Conservation (phyloP, 257 asterid genomes). For the Primulina tabacum region DNA sequence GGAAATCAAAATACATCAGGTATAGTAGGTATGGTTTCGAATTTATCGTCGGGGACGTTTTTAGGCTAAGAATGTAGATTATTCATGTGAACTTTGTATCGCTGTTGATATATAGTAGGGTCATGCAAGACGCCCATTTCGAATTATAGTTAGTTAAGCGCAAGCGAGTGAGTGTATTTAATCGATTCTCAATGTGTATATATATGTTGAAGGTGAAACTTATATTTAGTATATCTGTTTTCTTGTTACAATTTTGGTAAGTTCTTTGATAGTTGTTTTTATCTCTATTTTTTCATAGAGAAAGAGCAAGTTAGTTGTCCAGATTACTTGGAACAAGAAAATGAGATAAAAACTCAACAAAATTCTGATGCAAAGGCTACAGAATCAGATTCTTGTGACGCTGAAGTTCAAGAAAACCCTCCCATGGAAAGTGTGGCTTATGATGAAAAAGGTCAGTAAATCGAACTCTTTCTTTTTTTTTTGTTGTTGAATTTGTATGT, state of each 20-base stretch:
- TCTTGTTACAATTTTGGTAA: neutral
- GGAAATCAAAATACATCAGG: conserved; percentile 77
- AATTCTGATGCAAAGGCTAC: conserved; percentile 30
- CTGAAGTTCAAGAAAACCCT: conserved; percentile 18
- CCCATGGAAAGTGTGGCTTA: conserved; percentile 13
- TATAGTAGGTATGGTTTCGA: conserved; percentile 42
- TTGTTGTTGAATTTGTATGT: neutral
- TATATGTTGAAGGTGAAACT: no score
- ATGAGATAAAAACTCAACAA: conserved; percentile 26
- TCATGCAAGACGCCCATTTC: neutral
- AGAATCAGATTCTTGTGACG: conserved; percentile 21
- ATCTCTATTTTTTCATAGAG: conserved; percentile 13
- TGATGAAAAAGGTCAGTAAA: conserved; percentile 39
- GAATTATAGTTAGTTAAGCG: neutral
- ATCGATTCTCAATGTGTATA: no score
- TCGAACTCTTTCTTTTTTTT: neutral
- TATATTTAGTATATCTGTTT: no score
- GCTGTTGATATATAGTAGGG: neutral
- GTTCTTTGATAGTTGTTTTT: conserved; percentile 4
- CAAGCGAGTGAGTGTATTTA: no score
- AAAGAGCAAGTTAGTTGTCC: conserved; percentile 12
- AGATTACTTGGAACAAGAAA: conserved; percentile 31
- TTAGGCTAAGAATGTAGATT: neutral
- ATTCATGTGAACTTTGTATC: neutral
- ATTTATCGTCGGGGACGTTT: neutral